phyloP scores from a whole-genome alignment of 257 asterid genomes.

The Linaria vulgaris region DNA sequence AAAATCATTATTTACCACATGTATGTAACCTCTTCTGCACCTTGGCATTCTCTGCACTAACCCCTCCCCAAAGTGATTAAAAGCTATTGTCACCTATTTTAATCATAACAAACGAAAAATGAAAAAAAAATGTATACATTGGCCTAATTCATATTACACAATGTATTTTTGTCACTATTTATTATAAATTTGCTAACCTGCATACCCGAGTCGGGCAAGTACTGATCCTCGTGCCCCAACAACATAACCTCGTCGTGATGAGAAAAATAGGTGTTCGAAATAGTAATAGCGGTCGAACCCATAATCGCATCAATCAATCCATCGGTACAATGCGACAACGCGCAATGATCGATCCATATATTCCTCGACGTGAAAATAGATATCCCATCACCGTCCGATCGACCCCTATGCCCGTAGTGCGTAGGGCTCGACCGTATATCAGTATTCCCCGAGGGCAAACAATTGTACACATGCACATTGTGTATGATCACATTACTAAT shows the following conservation, averaged over 20 bases:
- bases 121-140: no score
- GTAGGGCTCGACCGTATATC: slow-evolving; percentile 67
- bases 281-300: slow-evolving; percentile 86
- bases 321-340: slow-evolving; percentile 77
- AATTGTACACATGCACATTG: slow-evolving; percentile 58
- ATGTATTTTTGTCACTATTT: no score
- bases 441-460: slow-evolving; percentile 68
- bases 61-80: slow-evolving; percentile 69
- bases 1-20: slow-evolving; percentile 73
- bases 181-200: slow-evolving; percentile 70
- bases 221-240: slow-evolving; percentile 74
- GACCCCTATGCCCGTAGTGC: slow-evolving; percentile 68
- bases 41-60: slow-evolving; percentile 76
- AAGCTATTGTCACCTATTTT: slow-evolving; percentile 68
- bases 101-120: slow-evolving; percentile 5
- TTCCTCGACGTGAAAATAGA: slow-evolving; percentile 63
- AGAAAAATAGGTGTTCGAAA: slow-evolving; percentile 69
- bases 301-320: slow-evolving; percentile 75
- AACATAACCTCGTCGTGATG: slow-evolving; percentile 88
- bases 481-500: slow-evolving; percentile 74
- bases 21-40: slow-evolving; percentile 63
- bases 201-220: slow-evolving; percentile 76
- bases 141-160: no score
- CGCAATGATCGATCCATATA: slow-evolving; percentile 89
- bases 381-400: slow-evolving; percentile 86